These are phyloP conservation scores for Pyrus pyrifolia DNA, from an alignment of 306 rosid genomes.

Conservation along the genomic window DNA sequence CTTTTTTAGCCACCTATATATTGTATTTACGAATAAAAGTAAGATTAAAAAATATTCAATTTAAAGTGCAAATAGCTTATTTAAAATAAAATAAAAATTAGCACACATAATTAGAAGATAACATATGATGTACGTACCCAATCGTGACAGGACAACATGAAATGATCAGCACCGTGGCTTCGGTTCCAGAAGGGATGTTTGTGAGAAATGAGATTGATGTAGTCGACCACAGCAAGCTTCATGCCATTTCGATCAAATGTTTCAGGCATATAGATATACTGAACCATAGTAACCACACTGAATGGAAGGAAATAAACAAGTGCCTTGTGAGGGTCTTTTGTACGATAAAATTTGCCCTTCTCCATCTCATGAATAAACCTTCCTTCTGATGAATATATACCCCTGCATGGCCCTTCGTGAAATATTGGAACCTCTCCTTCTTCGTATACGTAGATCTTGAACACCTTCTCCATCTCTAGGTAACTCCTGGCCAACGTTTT, in stretches of 20 bases:
- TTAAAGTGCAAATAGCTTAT: no score
- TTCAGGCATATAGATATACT: conserved; percentile 17
- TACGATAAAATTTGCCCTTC: conserved; percentile 31
- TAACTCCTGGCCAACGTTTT: conserved; percentile 34
- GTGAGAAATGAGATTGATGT: conserved; percentile 23
- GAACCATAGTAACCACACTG: conserved; percentile 41
- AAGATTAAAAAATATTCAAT: no score
- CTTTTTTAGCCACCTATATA: no score
- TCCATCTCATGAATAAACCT: conserved; percentile 50
- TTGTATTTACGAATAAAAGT: no score
- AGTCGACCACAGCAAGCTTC: conserved; percentile 23
- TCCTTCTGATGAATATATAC: conserved; percentile 42
- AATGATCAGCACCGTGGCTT: conserved; percentile 47
- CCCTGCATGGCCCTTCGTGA: conserved; percentile 37
- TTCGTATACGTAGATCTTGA: conserved; percentile 50
- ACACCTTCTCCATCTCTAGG: conserved; percentile 51
- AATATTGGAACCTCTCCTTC: conserved; percentile 57
- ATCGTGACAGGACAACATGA: conserved; percentile 60
- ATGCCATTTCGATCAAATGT: conserved; percentile 2
- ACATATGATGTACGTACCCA: conserved; percentile 20
- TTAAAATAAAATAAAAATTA: no score
- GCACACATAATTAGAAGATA: no score
- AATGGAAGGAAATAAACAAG: conserved; percentile 44
- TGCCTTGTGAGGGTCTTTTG: conserved; percentile 42
- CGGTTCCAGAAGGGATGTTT: conserved; percentile 53